Percentiles rank a stretch among this genome's conserved stretches.
Conservation (phyloP, 306 rosid genomes). For the Cicer arietinum region DNA sequence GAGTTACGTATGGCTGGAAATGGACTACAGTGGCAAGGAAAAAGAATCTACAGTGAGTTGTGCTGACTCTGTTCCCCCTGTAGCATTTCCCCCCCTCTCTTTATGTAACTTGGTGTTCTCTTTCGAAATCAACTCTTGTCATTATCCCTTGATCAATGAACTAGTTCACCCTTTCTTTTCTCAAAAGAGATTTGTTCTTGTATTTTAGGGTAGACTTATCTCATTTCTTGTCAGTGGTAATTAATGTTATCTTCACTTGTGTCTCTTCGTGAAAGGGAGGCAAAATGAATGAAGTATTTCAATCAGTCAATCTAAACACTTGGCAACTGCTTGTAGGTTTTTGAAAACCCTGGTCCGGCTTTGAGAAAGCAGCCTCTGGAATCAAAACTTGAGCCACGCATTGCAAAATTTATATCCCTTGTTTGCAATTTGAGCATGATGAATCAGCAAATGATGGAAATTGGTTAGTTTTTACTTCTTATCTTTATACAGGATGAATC, state of each 20-base stretch:
- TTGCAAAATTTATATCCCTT: conserved; percentile 88
- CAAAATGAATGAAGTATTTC: conserved; percentile 8
- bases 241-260: conserved; percentile 30
- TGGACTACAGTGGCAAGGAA: conserved; percentile 78
- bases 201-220: conserved; percentile 1
- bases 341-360: conserved; percentile 46
- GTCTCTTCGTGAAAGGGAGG: conserved; percentile 4
- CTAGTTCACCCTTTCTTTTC: conserved; percentile 13
- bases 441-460: conserved; percentile 99
- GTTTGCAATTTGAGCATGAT: conserved; percentile 93
- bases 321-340: conserved; percentile 58
- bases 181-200: conserved; percentile 16
- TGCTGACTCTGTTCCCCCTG: conserved; percentile 30
- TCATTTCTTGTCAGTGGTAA: conserved; percentile 10
- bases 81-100: conserved; percentile 32
- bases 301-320: conserved; percentile 39
- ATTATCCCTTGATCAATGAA: conserved; percentile 7
- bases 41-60: conserved; percentile 68
- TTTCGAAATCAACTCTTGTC: conserved; percentile 10
- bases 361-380: conserved; percentile 65
- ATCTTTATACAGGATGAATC: conserved; percentile 25
- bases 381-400: conserved; percentile 70
- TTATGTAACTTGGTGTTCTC: conserved; percentile 29
- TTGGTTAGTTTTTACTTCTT: conserved; percentile 60
- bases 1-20: conserved; percentile 83